Evolutionary conservation across 1,284 basidiomycete genomes (phyloP), one percentile per base, ranked within the genome.

Genomic region (Cyathus olla): DNA sequence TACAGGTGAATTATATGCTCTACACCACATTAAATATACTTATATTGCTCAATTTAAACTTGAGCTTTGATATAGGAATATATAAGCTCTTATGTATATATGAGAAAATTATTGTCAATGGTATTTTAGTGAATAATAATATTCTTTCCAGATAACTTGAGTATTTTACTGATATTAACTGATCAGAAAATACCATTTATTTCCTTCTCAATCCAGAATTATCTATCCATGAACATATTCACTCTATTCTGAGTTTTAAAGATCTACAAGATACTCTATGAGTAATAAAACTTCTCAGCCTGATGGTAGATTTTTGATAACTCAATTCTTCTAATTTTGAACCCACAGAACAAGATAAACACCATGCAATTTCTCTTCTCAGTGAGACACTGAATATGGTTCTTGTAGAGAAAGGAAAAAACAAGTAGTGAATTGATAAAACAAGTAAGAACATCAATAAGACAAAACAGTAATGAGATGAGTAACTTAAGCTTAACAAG

Each of bases 221-320:
- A 4, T 50, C 48, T 15, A 31, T 46, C 4, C 19, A 37, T 19
- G 37, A 65, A 42, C 56, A 50, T 29, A 68, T 71, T 2, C 61
- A 71, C 42, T 55, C 66, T 35, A 65, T 72, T 19, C 61, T 72
- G 11, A 62, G 62, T 47, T 67, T 64, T 3, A 69, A 69, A 26
- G 71, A 73, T 61, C 19, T 65, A 4, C 71, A 70, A 47, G 65
- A 72, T 55, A 68, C 70, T 13, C 62, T 57, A 3, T 37, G 66
- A 5, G 62, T 69, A 11, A 61, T 68, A 13, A 68, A 69, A 46
- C 66, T 70, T 3, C 62, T 73, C 1, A 56, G 24, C 10, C 53
- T 68, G 4, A 56, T 61, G 4, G 53, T 66, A 3, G 64, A 70
- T 8, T 15, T 73, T 19, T 61, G 68, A 2, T 46, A 64, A 13